These are phyloP conservation scores for Penicillium occitanis DNA, from an alignment of 2,329 filamentous ascomycete genomes.

Conservation along the genomic window DNA sequence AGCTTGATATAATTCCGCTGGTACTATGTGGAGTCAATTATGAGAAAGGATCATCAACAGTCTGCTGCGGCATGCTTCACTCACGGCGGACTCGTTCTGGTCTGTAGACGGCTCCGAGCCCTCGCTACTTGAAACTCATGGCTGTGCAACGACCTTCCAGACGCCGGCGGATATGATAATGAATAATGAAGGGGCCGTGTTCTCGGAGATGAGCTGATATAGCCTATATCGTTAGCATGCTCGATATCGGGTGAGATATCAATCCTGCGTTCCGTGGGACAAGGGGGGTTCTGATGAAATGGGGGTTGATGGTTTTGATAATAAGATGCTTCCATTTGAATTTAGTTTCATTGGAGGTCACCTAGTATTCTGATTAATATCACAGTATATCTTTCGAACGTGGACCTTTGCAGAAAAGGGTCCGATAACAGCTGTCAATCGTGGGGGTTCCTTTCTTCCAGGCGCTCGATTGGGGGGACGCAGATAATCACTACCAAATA, in stretches of 20 bases:
- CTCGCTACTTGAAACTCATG: slow-evolving; percentile 12
- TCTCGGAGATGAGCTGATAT: background rate
- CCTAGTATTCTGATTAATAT: slow-evolving; percentile 14
- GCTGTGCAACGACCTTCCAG: slow-evolving; percentile 13
- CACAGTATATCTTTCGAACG: slow-evolving; percentile 12
- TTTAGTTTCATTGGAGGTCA: slow-evolving; percentile 14
- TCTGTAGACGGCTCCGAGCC: slow-evolving; percentile 13
- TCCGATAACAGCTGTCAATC: slow-evolving; percentile 8
- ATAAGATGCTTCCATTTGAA: slow-evolving; percentile 20
- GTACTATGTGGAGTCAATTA: background rate
- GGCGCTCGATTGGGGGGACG: slow-evolving; percentile 11
- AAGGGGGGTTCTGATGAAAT: slow-evolving; percentile 12
- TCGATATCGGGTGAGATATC: slow-evolving; percentile 14
- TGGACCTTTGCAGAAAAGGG: background rate
- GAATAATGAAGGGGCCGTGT: background rate
- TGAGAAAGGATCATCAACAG: background rate
- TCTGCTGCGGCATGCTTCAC: slow-evolving; percentile 8
- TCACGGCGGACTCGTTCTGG: slow-evolving; percentile 19
- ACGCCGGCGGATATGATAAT: slow-evolving; percentile 9
- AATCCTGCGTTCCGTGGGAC: slow-evolving; percentile 8
- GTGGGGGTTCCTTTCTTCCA: background rate
- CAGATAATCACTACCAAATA: slow-evolving; percentile 16
- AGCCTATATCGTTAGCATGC: slow-evolving; percentile 18
- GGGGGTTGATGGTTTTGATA: slow-evolving; percentile 10
- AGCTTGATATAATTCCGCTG: background rate